phyloP scores from a whole-genome alignment of 257 asterid species.

The Solanum pimpinellifolium region DNA sequence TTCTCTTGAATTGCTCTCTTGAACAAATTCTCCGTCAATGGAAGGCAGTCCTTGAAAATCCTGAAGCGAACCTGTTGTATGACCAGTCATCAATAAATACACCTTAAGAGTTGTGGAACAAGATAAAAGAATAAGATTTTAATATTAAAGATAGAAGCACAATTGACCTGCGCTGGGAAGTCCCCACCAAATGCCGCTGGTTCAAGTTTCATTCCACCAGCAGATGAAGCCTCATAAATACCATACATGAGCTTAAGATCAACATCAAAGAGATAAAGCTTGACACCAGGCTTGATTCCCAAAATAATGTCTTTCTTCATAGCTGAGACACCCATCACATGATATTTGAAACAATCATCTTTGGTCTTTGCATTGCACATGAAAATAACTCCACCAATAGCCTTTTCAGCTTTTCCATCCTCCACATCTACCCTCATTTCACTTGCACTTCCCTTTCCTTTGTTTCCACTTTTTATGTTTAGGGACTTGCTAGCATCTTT shows the following conservation, averaged over 20 bases:
- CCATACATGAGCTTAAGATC: constrained; percentile 90
- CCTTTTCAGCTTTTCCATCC: constrained; percentile 20
- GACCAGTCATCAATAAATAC: background rate
- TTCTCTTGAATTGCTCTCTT: constrained; percentile 70
- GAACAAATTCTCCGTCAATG: constrained; percentile 66
- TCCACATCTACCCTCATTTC: constrained; percentile 14
- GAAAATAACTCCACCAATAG: constrained; percentile 71
- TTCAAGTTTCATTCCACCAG: constrained; percentile 87
- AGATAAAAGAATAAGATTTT: background rate
- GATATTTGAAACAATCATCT: constrained; percentile 77
- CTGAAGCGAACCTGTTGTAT: constrained; percentile 55
- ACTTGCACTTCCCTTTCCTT: constrained; percentile 8
- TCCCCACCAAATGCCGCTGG: constrained; percentile 79
- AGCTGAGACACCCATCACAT: constrained; percentile 67
- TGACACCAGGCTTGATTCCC: constrained; percentile 68
- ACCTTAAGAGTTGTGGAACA: background rate
- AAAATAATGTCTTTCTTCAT: constrained; percentile 53
- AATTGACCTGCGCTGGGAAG: constrained; percentile 82
- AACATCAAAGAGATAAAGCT: constrained; percentile 77
- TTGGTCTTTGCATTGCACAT: constrained; percentile 91
- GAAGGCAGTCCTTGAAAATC: constrained; percentile 53
- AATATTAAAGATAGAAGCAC: background rate
- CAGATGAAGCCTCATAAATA: constrained; percentile 66
- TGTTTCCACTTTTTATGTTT: constrained; percentile 1
- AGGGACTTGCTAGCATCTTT: constrained; percentile 2